Evolutionary conservation across 257 asterid genomes (phyloP).

Genomic region (Nicotiana knightiana): DNA sequence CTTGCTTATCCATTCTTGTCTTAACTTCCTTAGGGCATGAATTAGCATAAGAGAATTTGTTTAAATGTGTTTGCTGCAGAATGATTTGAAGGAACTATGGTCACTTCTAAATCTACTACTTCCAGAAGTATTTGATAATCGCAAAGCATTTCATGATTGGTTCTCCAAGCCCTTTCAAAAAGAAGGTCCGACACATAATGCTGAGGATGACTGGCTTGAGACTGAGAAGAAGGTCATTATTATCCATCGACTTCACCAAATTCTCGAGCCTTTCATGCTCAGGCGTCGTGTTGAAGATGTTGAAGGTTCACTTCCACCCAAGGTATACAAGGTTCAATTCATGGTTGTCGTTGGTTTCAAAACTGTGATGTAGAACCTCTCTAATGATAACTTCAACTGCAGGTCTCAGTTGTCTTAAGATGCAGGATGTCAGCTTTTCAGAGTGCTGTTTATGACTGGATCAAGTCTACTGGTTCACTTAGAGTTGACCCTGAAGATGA

Average conservation of each 20-base stretch:
- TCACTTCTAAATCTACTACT: constrained; percentile 91
- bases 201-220: constrained; percentile 99
- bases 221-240: constrained; percentile 97
- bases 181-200: constrained; percentile 74
- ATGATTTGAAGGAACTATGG: constrained; percentile 98
- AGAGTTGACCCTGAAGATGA: constrained; percentile 99
- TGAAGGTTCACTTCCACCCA: constrained; percentile 99
- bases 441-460: constrained; percentile 94
- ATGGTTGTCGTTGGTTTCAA: constrained; percentile 7
- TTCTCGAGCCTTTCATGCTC: constrained; percentile 99
- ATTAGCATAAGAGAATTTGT: neutral
- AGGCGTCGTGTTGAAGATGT: constrained; percentile 99
- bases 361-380: constrained; percentile 10
- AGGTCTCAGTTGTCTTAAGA: constrained; percentile 89
- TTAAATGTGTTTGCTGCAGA: constrained; percentile 49
- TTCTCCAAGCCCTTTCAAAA: constrained; percentile 96
- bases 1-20: neutral
- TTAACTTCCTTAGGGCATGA: neutral
- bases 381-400: constrained; percentile 39
- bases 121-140: constrained; percentile 96
- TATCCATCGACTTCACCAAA: constrained; percentile 97
- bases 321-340: constrained; percentile 40
- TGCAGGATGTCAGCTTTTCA: constrained; percentile 98
- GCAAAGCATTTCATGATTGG: constrained; percentile 98
- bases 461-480: constrained; percentile 89